Evolutionary conservation across 2,329 filamentous ascomycete genomes (phyloP).

Genomic region (Metarhizium sp.): DNA sequence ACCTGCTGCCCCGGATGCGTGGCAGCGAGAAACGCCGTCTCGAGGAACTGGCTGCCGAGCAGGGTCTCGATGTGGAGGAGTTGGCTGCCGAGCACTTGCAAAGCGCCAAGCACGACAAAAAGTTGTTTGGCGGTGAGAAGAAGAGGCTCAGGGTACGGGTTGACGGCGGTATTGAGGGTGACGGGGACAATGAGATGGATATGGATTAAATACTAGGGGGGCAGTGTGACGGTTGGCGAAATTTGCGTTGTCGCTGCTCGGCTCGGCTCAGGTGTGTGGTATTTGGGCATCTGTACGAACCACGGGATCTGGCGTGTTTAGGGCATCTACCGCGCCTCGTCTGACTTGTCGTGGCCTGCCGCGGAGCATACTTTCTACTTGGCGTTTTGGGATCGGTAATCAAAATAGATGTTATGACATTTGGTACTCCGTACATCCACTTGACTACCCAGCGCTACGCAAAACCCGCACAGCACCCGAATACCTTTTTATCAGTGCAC

Average conservation of each 20-base stretch:
- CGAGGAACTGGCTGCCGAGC: conserved; percentile 42
- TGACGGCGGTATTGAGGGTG: conserved; percentile 21
- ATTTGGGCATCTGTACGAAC: too few species aligned
- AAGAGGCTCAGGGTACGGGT: conserved; percentile 26
- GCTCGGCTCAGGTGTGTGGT: not conserved
- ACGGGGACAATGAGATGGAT: conserved; percentile 22
- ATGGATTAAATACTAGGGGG: conserved; percentile 11
- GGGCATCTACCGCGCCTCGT: not conserved
- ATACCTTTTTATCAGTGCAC: too few species aligned
- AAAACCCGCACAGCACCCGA: too few species aligned
- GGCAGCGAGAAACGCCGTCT: conserved; percentile 52
- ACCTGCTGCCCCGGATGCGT: conserved; percentile 70
- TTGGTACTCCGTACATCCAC: not conserved
- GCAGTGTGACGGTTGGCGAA: not conserved
- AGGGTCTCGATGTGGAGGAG: conserved; percentile 38
- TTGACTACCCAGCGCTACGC: too few species aligned
- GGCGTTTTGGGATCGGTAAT: conserved; percentile 5
- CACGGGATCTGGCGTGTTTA: not conserved
- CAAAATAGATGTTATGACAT: not conserved
- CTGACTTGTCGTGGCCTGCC: not conserved
- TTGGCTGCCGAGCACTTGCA: conserved; percentile 23
- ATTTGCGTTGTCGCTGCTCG: not conserved
- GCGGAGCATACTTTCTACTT: not conserved
- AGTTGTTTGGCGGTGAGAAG: conserved; percentile 33
- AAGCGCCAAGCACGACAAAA: conserved; percentile 13